Evolutionary conservation across 2,329 filamentous ascomycete species (phyloP).

Genomic region (Pseudocercospora eumusae): DNA sequence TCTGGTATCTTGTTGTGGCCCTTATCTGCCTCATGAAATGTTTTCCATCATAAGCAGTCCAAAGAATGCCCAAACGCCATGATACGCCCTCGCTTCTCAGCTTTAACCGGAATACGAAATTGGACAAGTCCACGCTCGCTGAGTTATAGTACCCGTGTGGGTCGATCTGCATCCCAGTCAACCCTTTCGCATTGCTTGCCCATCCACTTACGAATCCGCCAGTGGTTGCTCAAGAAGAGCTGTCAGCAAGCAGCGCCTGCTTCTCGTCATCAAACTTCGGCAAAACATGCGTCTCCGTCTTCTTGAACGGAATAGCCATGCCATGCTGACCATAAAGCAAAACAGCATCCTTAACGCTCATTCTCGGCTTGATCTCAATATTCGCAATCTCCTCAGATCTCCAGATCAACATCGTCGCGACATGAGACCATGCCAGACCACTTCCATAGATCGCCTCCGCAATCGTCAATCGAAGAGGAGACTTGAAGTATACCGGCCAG

Average conservation of each 20-base stretch:
- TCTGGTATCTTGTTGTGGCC: background rate
- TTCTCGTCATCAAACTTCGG: slow-evolving; percentile 4
- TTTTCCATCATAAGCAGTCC: background rate
- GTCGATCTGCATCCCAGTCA: background rate
- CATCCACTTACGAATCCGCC: background rate
- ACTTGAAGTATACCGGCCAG: slow-evolving; percentile 23
- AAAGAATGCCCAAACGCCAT: background rate
- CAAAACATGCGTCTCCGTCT: background rate
- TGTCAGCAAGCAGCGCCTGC: slow-evolving; percentile 5
- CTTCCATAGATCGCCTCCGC: slow-evolving; percentile 26
- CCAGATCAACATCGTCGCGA: slow-evolving; percentile 30
- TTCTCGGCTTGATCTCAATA: slow-evolving; percentile 16
- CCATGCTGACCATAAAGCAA: slow-evolving; percentile 20
- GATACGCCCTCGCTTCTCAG: background rate
- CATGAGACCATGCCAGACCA: slow-evolving; percentile 27
- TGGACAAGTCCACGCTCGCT: background rate
- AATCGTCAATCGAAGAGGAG: slow-evolving; percentile 18
- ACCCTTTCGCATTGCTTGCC: background rate
- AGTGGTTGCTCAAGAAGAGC: background rate
- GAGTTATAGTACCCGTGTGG: background rate
- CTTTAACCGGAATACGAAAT: background rate
- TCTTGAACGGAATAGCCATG: slow-evolving; percentile 1
- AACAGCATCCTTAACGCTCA: slow-evolving; percentile 18
- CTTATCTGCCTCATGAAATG: background rate
- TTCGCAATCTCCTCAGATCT: slow-evolving; percentile 15